These are phyloP conservation scores for Arabidopsis suecica DNA, from an alignment of 345 rosid species.

Conservation along the genomic window DNA sequence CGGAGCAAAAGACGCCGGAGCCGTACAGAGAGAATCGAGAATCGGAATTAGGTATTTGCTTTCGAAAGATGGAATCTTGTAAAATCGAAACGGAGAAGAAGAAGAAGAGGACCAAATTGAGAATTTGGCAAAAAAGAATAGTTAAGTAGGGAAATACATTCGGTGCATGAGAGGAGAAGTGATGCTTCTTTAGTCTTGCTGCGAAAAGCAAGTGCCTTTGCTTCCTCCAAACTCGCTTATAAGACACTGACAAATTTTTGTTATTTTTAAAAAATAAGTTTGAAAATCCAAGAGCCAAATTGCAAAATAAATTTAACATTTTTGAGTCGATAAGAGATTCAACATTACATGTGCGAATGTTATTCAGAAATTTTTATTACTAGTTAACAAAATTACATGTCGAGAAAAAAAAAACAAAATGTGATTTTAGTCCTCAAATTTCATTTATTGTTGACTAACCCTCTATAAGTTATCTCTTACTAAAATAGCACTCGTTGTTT, in stretches of 20 bases:
- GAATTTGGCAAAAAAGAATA: not conserved
- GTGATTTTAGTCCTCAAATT: too few relatives aligned
- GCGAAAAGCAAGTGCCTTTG: not conserved
- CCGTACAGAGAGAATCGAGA: conserved; percentile 23
- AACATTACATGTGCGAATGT: not conserved
- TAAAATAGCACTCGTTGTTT: conserved; percentile 11
- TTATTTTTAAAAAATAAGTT: not conserved
- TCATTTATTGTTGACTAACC: not conserved
- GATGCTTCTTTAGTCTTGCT: not conserved
- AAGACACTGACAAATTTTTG: not conserved
- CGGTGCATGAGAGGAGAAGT: conserved; percentile 36
- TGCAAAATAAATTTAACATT: not conserved
- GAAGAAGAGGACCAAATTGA: conserved; percentile 2
- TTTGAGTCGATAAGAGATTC: not conserved
- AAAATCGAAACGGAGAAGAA: conserved; percentile 10
- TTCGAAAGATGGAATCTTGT: conserved; percentile 12
- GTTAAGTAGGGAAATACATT: not conserved
- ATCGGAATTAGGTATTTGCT: not conserved
- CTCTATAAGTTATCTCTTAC: not conserved
- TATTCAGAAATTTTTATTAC: not conserved
- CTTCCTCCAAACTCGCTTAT: not conserved
- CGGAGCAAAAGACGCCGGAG: conserved; percentile 14
- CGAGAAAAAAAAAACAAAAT: not conserved
- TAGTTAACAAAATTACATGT: not conserved
- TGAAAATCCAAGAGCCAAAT: conserved; percentile 3